phyloP scores from a whole-genome alignment of 2,329 filamentous ascomycete genomes.

The Cadophora luteo-olivacea region DNA sequence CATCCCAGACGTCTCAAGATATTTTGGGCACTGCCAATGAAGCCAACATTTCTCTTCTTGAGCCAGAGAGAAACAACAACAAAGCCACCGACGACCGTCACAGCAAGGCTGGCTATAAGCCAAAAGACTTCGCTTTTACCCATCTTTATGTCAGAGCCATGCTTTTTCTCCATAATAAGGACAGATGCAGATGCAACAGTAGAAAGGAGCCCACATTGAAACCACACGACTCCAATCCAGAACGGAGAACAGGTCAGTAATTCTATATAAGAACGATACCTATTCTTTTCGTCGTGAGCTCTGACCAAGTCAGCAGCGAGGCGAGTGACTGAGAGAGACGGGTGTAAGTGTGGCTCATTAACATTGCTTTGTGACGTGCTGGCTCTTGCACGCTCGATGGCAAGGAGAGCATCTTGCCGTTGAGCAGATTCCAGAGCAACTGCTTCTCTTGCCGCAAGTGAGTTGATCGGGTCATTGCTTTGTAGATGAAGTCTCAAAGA shows the following conservation, averaged over 20 bases:
- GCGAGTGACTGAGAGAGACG: neutral
- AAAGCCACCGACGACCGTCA: neutral
- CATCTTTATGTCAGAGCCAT: neutral
- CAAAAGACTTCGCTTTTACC: constrained; percentile 19
- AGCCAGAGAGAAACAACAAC: neutral
- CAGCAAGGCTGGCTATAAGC: constrained; percentile 15
- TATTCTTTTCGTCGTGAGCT: constrained; percentile 5
- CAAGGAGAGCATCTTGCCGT: constrained; percentile 13
- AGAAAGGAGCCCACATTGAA: constrained; percentile 10
- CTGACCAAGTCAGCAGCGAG: constrained; percentile 17
- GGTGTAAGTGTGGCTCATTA: constrained; percentile 4
- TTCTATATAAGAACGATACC: neutral
- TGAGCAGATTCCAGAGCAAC: constrained; percentile 9
- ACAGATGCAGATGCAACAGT: constrained; percentile 11
- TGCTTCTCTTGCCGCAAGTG: neutral
- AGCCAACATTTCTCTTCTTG: constrained; percentile 14
- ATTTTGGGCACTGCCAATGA: neutral
- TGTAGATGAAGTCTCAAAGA: neutral
- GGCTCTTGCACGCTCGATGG: neutral
- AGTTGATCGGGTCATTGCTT: neutral
- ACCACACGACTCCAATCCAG: constrained; percentile 15
- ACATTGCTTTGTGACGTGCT: neutral
- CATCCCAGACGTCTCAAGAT: constrained; percentile 1
- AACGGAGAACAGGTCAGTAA: constrained; percentile 3
- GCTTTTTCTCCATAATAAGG: neutral